A percentile compares a stretch with the other conserved stretches of the same genome.
Evolutionary conservation across 805 yeast species (phyloP).

Genomic region (Wickerhamiella musiphila): DNA sequence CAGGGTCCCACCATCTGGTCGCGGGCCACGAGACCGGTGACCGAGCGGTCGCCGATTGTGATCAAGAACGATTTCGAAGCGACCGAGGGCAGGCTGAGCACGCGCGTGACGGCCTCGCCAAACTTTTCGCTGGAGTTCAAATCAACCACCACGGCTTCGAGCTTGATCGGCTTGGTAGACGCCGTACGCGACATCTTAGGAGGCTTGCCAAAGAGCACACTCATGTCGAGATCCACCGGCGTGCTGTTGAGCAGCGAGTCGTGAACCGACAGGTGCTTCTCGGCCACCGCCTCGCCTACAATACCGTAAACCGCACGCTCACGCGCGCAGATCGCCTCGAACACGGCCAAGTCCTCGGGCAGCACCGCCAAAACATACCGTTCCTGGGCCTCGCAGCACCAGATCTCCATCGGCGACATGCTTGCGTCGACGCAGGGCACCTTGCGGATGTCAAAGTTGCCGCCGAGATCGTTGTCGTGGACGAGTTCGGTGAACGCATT

Average conservation of each 20-base stretch:
- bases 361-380: slow-evolving; percentile 90
- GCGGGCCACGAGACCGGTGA: slow-evolving; percentile 89
- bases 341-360: slow-evolving; percentile 52
- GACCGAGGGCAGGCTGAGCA: slow-evolving; percentile 77
- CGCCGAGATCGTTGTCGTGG: slow-evolving; percentile 94
- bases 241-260: slow-evolving; percentile 49
- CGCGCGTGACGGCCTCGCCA: slow-evolving; percentile 59
- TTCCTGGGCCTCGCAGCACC: slow-evolving; percentile 99
- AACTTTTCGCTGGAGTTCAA: slow-evolving; percentile 24
- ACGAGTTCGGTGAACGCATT: slow-evolving; percentile 96
- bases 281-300: slow-evolving; percentile 85
- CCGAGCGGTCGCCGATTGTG: slow-evolving; percentile 97
- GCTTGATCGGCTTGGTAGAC: slow-evolving; percentile 37
- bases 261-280: slow-evolving; percentile 62
- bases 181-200: slow-evolving; percentile 84
- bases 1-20: slow-evolving; percentile 99
- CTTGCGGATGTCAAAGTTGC: slow-evolving; percentile 76
- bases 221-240: slow-evolving; percentile 93
- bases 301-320: slow-evolving; percentile 95
- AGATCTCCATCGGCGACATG: slow-evolving; percentile 98
- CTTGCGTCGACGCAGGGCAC: slow-evolving; percentile 87
- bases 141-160: slow-evolving; percentile 18
- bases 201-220: slow-evolving; percentile 87
- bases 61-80: slow-evolving; percentile 88
- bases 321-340: slow-evolving; percentile 70